Conservation (phyloP, 495 filamentous ascomycete genomes). For the Cryomyces antarcticus region DNA sequence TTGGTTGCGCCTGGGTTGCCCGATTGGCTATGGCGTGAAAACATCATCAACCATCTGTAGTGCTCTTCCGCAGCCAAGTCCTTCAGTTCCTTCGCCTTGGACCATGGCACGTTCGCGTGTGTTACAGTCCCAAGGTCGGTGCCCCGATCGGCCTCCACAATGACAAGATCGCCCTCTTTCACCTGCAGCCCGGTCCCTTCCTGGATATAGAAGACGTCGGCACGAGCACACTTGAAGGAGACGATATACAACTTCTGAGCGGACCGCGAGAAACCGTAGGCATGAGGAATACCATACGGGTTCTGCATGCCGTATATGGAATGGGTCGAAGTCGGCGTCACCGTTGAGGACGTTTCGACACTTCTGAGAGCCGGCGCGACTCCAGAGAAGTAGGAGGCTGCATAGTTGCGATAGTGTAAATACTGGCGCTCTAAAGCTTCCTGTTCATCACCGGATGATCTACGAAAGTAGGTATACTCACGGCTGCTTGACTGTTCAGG, state of each 20-base stretch:
- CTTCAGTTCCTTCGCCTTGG: slow-evolving; percentile 68
- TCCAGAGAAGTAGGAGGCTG: slow-evolving; percentile 29
- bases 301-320: slow-evolving; percentile 27
- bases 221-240: slow-evolving; percentile 83
- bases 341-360: background rate
- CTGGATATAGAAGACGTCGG: slow-evolving; percentile 91
- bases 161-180: slow-evolving; percentile 79
- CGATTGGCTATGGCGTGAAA: slow-evolving; percentile 46
- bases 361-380: slow-evolving; percentile 24
- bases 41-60: slow-evolving; percentile 94
- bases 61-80: slow-evolving; percentile 82
- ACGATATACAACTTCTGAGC: slow-evolving; percentile 43
- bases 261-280: background rate
- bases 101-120: slow-evolving; percentile 61
- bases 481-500: background rate
- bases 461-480: background rate
- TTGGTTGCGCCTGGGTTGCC: slow-evolving; percentile 30
- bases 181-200: slow-evolving; percentile 84
- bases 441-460: background rate
- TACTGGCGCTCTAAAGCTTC: background rate
- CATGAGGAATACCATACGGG: slow-evolving; percentile 24
- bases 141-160: slow-evolving; percentile 91
- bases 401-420: slow-evolving; percentile 13
- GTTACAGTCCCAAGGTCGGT: slow-evolving; percentile 90
- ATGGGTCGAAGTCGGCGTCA: slow-evolving; percentile 10